Conservation (phyloP, 2,329 filamentous ascomycete species). For the Sclerotinia spermophila region DNA sequence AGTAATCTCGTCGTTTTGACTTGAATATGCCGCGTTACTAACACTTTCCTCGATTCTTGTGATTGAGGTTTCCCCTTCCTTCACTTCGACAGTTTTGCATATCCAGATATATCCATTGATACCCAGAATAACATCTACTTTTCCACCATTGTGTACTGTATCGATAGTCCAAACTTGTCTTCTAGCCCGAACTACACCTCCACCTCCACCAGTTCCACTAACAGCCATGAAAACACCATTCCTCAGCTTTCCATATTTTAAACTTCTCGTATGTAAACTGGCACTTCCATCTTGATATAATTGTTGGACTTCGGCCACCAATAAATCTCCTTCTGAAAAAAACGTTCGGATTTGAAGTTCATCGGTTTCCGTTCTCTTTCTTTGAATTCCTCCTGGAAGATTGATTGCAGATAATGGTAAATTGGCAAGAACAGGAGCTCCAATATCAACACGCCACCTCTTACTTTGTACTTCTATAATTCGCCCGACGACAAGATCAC, state of each 20-base stretch:
- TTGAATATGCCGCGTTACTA: constrained; percentile 83
- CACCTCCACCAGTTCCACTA: constrained; percentile 70
- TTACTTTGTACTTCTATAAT: constrained; percentile 92
- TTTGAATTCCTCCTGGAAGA: constrained; percentile 85
- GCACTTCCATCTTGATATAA: constrained; percentile 83
- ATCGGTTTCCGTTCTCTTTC: constrained; percentile 89
- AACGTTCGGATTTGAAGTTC: constrained; percentile 97
- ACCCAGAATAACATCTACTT: constrained; percentile 82
- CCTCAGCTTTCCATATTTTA: constrained; percentile 92
- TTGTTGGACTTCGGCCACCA: constrained; percentile 92
- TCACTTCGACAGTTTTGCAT: constrained; percentile 71
- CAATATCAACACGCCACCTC: constrained; percentile 93
- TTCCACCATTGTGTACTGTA: constrained; percentile 51
- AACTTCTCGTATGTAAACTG: constrained; percentile 79
- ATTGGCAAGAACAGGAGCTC: constrained; percentile 78
- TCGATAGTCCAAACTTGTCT: constrained; percentile 85
- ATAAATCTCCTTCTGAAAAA: constrained; percentile 89
- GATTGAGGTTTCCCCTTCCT: constrained; percentile 52
- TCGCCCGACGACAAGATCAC: constrained; percentile 88
- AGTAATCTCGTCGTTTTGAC: constrained; percentile 84
- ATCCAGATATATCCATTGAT: constrained; percentile 99
- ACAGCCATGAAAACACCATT: constrained; percentile 90
- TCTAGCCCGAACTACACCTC: constrained; percentile 77
- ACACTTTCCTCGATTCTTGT: constrained; percentile 86
- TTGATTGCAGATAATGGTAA: constrained; percentile 90